A percentile compares a stretch with the other conserved stretches of the same genome.
These are phyloP conservation scores for Aspergillus thermomutatus DNA, from an alignment of 2,329 filamentous ascomycete genomes.

Conservation along the genomic window DNA sequence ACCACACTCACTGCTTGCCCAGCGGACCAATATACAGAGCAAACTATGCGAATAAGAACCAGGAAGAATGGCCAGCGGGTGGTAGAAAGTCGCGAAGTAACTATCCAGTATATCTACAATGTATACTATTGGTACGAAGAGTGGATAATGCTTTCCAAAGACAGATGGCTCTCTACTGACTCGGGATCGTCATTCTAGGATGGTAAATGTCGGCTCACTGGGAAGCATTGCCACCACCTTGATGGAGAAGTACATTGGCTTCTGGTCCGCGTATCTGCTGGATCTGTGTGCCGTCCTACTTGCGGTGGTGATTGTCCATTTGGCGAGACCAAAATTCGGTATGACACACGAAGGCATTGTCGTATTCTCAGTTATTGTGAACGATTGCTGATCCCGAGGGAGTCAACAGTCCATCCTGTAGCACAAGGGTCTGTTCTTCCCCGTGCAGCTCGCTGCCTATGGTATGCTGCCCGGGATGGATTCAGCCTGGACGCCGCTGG, in stretches of 20 bases:
- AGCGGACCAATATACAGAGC: neutral
- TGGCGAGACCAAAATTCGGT: neutral
- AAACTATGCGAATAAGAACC: neutral
- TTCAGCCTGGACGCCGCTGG: constrained; percentile 1
- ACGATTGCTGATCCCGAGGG: neutral
- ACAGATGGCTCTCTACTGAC: neutral
- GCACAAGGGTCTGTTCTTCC: neutral
- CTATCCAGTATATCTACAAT: constrained; percentile 4
- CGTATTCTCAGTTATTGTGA: neutral
- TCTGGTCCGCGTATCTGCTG: constrained; percentile 4
- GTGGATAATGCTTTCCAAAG: neutral
- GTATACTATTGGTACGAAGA: constrained; percentile 6
- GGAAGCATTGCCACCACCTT: neutral
- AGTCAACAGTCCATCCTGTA: neutral
- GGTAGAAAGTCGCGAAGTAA: neutral
- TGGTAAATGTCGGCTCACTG: constrained; percentile 1
- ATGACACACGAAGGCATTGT: neutral
- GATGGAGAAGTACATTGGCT: constrained; percentile 3
- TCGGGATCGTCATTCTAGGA: neutral
- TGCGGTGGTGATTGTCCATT: neutral
- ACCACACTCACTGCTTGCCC: neutral
- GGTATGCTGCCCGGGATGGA: neutral
- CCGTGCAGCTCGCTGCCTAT: neutral
- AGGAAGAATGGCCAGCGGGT: neutral
- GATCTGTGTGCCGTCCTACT: neutral